Evolutionary conservation across 2,329 filamentous ascomycete species (phyloP).

Genomic region (Hortaea werneckii): DNA sequence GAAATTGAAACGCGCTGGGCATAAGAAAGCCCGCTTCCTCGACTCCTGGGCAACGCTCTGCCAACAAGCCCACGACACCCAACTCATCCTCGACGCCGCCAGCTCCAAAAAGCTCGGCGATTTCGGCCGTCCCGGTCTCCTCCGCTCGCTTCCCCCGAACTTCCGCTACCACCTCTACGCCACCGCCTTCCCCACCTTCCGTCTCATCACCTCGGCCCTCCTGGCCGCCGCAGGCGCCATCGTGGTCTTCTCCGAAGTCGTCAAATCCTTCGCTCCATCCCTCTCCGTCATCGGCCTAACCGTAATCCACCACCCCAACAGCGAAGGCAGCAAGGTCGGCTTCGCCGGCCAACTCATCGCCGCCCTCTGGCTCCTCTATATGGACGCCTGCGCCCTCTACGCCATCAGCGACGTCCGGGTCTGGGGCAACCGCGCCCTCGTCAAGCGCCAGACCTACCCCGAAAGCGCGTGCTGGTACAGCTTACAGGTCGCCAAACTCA

Average conservation of each 20-base stretch:
- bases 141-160: conserved; percentile 58
- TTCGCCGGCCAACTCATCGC: conserved; percentile 80
- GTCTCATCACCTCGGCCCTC: conserved; percentile 54
- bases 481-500: conserved; percentile 82
- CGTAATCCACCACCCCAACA: conserved; percentile 66
- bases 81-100: conserved; percentile 74
- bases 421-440: conserved; percentile 91
- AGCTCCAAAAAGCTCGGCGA: conserved; percentile 65
- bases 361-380: conserved; percentile 85
- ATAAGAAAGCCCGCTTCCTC: conserved; percentile 71
- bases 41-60: conserved; percentile 79
- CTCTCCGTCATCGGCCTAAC: conserved; percentile 61
- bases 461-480: conserved; percentile 96
- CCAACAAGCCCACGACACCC: conserved; percentile 60
- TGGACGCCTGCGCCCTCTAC: conserved; percentile 80
- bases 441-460: conserved; percentile 80
- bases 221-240: conserved; percentile 66
- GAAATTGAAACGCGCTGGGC: conserved; percentile 68
- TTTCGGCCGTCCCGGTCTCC: conserved; percentile 51
- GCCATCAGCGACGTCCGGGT: conserved; percentile 89
- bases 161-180: conserved; percentile 70
- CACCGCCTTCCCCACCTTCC: conserved; percentile 59
- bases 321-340: conserved; percentile 60
- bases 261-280: conserved; percentile 69
- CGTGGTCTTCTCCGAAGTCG: conserved; percentile 87